These are phyloP conservation scores for Plasmopara muralis DNA, from an alignment of 352 stramenopile genomes.

Conservation along the genomic window DNA sequence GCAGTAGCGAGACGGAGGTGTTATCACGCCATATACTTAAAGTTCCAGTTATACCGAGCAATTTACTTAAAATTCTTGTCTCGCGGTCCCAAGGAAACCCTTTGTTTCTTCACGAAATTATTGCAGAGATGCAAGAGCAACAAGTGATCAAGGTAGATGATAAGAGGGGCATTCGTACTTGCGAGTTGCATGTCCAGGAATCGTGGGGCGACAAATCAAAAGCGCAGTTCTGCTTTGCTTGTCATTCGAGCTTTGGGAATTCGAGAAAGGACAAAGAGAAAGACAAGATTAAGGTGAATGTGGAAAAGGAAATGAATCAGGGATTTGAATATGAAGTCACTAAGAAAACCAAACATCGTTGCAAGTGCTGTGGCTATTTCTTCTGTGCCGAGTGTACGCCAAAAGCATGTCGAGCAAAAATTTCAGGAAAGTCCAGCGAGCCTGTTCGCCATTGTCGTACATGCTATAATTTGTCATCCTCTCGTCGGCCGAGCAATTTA, in stretches of 20 bases:
- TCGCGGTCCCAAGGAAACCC: slow-evolving; percentile 77
- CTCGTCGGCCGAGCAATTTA: slow-evolving; percentile 44
- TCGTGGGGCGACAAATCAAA: slow-evolving; percentile 72
- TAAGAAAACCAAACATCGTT: slow-evolving; percentile 50
- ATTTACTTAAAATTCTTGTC: slow-evolving; percentile 61
- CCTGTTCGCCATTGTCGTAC: slow-evolving; percentile 62
- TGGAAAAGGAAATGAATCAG: slow-evolving; percentile 12
- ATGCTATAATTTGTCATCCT: slow-evolving; percentile 76
- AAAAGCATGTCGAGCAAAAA: slow-evolving; percentile 65
- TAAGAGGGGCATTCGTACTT: slow-evolving; percentile 34
- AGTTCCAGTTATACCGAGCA: slow-evolving; percentile 45
- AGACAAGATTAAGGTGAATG: slow-evolving; percentile 7
- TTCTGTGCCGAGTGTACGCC: slow-evolving; percentile 76
- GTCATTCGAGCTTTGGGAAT: slow-evolving; percentile 42
- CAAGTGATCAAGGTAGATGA: slow-evolving; percentile 70
- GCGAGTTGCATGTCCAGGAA: slow-evolving; percentile 67
- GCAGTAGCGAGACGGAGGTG: slow-evolving; percentile 44
- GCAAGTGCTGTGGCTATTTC: slow-evolving; percentile 79
- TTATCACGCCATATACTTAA: slow-evolving; percentile 62
- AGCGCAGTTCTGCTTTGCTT: slow-evolving; percentile 71
- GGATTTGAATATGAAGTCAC: slow-evolving; percentile 3
- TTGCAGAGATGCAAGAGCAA: slow-evolving; percentile 71
- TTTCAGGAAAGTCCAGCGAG: slow-evolving; percentile 49
- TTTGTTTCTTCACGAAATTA: slow-evolving; percentile 80
- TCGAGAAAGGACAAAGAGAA: slow-evolving; percentile 40